Evolutionary conservation across 441 rosid species (phyloP), one percentile per base, ranked within the genome.

Genomic region (Croton setiger): DNA sequence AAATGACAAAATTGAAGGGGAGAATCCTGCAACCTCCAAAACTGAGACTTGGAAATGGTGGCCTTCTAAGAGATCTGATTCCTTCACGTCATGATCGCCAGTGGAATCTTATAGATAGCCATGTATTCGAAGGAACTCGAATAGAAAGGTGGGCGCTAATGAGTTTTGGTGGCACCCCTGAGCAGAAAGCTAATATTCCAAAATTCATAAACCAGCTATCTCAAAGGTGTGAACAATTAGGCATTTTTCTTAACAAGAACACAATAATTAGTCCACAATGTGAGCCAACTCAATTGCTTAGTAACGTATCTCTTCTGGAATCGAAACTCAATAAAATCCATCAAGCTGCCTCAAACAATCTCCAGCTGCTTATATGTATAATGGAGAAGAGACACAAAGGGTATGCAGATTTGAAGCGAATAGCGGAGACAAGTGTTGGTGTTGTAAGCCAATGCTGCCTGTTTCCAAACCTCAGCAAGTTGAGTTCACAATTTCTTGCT

Each of bases 361-460:
- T 91, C 59, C 97, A 91, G 83, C 80, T 94, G 58, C 86, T 94
- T 39, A 73, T 94, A 49, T 91, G 97, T 67, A 68, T 94, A 67
- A 91, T 94, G 99, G 99, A 94, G 85, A 90, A 82, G 68, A 91
- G 91, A 72, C 99, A 94, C 79, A 87, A 84, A 82, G 98, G 71
- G 63, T 76, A 84, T 84, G 92, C 48, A 63, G 68, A 72, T 78
- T 84, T 56, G 85, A 89, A 78, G 71, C 84, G 76, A 48, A 82
- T 47, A 83, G 91, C 78, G 0, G 94, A 89, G 70, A 89, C 94
- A 1, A 80, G 82, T 57, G 60, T 88, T 21, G 97, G 94, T 37
- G 81, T 89, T 27, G 80, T 89, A 21, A 81, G 86, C 4, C 96
- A 89, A 58, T 91, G 96, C 68, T 89, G 92, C 76, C 80, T 85